Evolutionary conservation across 2,329 filamentous ascomycete species (phyloP), one percentile per base, ranked within the genome.

Genomic region (Hirsutella rhossiliensis): DNA sequence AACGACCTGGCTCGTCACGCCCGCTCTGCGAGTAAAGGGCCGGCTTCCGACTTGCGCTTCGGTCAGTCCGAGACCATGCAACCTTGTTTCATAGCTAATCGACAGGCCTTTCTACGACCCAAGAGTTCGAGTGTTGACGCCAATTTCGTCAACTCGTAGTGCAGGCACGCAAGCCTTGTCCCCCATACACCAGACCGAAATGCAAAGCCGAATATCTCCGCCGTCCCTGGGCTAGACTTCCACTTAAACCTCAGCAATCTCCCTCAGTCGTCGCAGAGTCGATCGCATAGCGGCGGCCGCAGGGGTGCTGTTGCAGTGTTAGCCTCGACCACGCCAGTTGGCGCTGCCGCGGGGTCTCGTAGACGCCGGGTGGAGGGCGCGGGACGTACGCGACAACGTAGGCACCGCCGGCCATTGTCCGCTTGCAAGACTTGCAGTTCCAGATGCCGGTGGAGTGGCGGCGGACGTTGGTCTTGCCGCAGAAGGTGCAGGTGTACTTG

Each of bases 401-500:
- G 64, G 90, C 92, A 73, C 90, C 90, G 58, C 66, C 66, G 44
- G 63, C 63, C 44, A 65, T 58, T 63, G 82, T 87, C 84, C 96
- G 96, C 70, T 86, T 82, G 84, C 92, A 97, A 50, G 83, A 78
- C 71, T 80, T 84, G 86, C 92, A 98, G 71, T 90, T 79, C 90
- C 90, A 96, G 79, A 95, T 96, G 62, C 89, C 89, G 60, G 90
- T 86, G 53, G 87, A 82, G 66, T 87, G 77, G 65, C 90, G 83
- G 78, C 88, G 88, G 66, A 95, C 88, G 61, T 83, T 85, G 68
- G 81, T 83, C 84, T 97, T 97, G 66, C 90, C 90, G 80, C 88
- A 95, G 85, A 97, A 98, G 56, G 89, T 90, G 82, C 90, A 97
- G 66, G 82, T 82, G 66, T 96, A 97, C 70, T 84, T 84, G 75